Conservation (phyloP, 2,329 filamentous ascomycete genomes). For the Colletotrichum tamarilloi region DNA sequence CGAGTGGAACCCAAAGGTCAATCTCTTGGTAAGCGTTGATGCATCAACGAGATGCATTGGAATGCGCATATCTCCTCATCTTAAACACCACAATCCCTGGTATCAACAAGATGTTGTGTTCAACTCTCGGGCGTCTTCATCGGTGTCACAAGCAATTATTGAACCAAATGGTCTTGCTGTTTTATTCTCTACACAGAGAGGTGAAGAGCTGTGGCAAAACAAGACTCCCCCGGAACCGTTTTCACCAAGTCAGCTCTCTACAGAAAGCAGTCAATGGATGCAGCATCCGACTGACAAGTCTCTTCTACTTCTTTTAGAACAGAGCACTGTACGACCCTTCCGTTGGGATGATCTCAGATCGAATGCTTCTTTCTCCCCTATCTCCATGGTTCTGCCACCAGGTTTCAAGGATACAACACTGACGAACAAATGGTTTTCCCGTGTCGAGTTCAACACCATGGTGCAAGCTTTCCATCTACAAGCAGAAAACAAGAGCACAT, state of each 20-base stretch:
- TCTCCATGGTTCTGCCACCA: not conserved
- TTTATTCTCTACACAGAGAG: not conserved
- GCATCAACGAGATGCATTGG: not conserved
- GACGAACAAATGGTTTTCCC: not conserved
- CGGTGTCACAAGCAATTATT: not conserved
- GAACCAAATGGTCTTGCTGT: not conserved
- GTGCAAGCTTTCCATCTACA: not conserved
- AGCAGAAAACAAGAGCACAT: not conserved
- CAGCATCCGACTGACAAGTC: not conserved
- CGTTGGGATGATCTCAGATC: not conserved
- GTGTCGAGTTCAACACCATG: not conserved
- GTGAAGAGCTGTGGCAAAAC: not conserved
- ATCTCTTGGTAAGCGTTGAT: not conserved
- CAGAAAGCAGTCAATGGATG: not conserved
- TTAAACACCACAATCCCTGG: not conserved
- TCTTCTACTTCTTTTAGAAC: not conserved
- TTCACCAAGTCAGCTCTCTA: not conserved
- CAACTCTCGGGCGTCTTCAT: not conserved
- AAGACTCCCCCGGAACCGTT: slow-evolving; percentile 1
- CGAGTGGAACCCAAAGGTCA: not conserved
- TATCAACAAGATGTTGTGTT: not conserved
- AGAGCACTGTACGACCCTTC: not conserved
- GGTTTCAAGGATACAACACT: not conserved
- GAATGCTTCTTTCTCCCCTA: not conserved
- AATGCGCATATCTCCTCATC: not conserved